Evolutionary conservation across 306 rosid species (phyloP).

Genomic region (Vigna angularis): DNA sequence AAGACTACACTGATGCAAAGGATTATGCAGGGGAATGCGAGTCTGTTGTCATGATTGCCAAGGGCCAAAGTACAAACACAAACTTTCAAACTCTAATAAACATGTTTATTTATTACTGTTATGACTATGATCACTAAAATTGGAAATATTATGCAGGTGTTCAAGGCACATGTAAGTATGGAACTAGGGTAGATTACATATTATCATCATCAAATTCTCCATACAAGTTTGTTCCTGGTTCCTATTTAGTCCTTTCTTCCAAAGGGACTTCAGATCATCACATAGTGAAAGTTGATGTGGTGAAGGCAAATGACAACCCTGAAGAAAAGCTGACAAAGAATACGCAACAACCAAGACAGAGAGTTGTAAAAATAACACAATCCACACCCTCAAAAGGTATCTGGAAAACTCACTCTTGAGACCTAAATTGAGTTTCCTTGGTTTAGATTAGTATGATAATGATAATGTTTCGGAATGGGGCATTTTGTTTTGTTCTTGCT

Average conservation of each 20-base stretch:
- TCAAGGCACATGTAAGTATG: constrained; percentile 97
- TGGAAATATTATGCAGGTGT: constrained; percentile 67
- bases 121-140: background rate
- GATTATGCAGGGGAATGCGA: constrained; percentile 86
- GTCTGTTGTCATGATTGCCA: constrained; percentile 95
- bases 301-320: constrained; percentile 47
- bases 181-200: constrained; percentile 93
- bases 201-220: constrained; percentile 74
- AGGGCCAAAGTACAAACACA: constrained; percentile 83
- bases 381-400: constrained; percentile 65
- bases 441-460: constrained; percentile 22
- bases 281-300: constrained; percentile 82
- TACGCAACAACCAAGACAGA: constrained; percentile 53
- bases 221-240: constrained; percentile 82
- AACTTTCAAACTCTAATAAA: background rate
- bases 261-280: constrained; percentile 99
- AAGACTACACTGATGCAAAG: constrained; percentile 80
- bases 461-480: constrained; percentile 22
- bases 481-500: constrained; percentile 26
- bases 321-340: constrained; percentile 47
- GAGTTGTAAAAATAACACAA: constrained; percentile 61
- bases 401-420: constrained; percentile 60
- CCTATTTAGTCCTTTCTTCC: constrained; percentile 90
- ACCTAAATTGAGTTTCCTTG: background rate
- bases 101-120: background rate